Evolutionary conservation across 768 basidiomycete genomes (phyloP).

Genomic region (Rhizopogon vulgaris): DNA sequence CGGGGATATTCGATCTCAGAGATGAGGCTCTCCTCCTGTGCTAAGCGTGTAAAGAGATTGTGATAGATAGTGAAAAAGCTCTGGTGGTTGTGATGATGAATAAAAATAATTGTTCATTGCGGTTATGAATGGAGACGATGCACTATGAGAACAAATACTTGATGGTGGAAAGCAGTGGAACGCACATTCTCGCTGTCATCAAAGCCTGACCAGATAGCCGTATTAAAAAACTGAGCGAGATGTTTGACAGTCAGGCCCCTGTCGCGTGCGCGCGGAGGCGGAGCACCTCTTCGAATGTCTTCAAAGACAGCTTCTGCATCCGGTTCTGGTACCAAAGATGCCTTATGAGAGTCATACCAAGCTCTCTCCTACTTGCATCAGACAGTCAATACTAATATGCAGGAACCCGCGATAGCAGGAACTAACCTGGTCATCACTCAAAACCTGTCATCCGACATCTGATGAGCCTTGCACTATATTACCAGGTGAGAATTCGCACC

Average conservation of each 20-base stretch:
- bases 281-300: slow-evolving; percentile 68
- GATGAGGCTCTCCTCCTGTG: slow-evolving; percentile 61
- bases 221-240: slow-evolving; percentile 78
- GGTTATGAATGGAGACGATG: neutral
- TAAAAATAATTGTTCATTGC: neutral
- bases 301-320: slow-evolving; percentile 84
- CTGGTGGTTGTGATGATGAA: slow-evolving; percentile 32
- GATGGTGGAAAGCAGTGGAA: slow-evolving; percentile 5
- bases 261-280: slow-evolving; percentile 49
- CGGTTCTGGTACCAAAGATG: slow-evolving; percentile 71
- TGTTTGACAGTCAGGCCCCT: slow-evolving; percentile 79
- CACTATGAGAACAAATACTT: neutral
- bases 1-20: slow-evolving; percentile 58
- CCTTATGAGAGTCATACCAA: slow-evolving; percentile 94
- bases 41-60: slow-evolving; percentile 78
- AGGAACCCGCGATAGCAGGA: slow-evolving; percentile 2
- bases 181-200: slow-evolving; percentile 59
- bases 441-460: slow-evolving; percentile 43
- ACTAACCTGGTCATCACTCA: slow-evolving; percentile 91
- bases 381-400: neutral
- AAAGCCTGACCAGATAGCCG: slow-evolving; percentile 58
- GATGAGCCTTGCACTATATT: neutral
- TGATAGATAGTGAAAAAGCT: slow-evolving; percentile 88
- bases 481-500: slow-evolving; percentile 35
- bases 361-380: slow-evolving; percentile 78